Evolutionary conservation across 805 yeast species (phyloP).

Genomic region (Lipomyces anomalus): DNA sequence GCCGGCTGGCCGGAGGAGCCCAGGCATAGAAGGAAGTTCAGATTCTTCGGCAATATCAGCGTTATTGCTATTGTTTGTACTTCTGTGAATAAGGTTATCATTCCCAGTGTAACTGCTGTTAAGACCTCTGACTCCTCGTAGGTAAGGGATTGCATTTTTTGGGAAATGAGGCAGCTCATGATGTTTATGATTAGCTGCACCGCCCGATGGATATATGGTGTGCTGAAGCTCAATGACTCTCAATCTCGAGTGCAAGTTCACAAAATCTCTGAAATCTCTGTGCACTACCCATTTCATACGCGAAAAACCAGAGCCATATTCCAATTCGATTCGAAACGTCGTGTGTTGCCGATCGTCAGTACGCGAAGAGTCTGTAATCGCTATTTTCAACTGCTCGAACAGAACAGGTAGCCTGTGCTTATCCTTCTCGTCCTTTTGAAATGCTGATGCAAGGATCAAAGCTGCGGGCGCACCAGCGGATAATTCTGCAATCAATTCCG

Average conservation of each 20-base stretch:
- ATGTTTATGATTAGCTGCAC: conserved; percentile 19
- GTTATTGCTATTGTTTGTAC: background rate
- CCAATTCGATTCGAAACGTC: conserved; percentile 64
- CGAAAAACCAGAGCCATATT: conserved; percentile 82
- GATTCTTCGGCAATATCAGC: background rate
- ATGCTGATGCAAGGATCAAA: conserved; percentile 64
- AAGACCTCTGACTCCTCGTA: conserved; percentile 21
- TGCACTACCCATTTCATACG: conserved; percentile 74
- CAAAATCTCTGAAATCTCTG: conserved; percentile 65
- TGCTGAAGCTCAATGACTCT: conserved; percentile 44
- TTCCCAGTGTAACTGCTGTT: conserved; percentile 7
- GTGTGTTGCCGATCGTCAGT: conserved; percentile 39
- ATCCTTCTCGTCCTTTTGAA: conserved; percentile 60
- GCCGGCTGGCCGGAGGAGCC: background rate
- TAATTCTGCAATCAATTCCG: conserved; percentile 46
- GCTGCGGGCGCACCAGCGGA: conserved; percentile 69
- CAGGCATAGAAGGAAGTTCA: background rate
- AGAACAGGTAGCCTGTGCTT: conserved; percentile 72
- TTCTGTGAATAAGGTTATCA: no score
- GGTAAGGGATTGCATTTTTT: conserved; percentile 27
- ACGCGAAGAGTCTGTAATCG: conserved; percentile 38
- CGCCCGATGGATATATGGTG: conserved; percentile 28
- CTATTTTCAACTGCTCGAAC: conserved; percentile 63
- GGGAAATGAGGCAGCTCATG: conserved; percentile 45
- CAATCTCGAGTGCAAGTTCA: conserved; percentile 63